A percentile compares a stretch with the other conserved stretches of the same genome.
Evolutionary conservation across 2,329 filamentous ascomycete genomes (phyloP).

Genomic region (Myotisia sp.): DNA sequence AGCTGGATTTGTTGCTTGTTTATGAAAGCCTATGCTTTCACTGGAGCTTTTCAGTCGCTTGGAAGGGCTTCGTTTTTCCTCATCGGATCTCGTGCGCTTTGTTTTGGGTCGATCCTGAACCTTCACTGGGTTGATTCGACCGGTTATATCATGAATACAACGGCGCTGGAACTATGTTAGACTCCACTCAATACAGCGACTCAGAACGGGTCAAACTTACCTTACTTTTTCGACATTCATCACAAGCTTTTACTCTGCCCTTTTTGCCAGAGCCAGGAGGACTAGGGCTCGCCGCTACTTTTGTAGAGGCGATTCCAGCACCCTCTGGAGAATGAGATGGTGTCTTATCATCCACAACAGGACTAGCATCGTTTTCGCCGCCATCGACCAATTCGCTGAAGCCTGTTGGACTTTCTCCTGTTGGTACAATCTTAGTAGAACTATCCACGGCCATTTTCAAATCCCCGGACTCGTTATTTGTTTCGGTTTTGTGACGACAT

Average conservation of each 20-base stretch:
- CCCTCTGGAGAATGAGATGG: neutral
- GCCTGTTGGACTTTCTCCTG: too few species aligned
- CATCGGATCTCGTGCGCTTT: slow-evolving; percentile 37
- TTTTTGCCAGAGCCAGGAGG: slow-evolving; percentile 36
- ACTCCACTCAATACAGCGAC: neutral
- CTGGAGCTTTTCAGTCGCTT: slow-evolving; percentile 20
- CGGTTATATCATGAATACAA: slow-evolving; percentile 52
- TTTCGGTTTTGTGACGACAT: slow-evolving; percentile 49
- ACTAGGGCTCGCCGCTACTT: slow-evolving; percentile 22
- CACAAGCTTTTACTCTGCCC: slow-evolving; percentile 49
- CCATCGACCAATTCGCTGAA: too few species aligned
- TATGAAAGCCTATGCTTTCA: slow-evolving; percentile 18
- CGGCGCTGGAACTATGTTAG: slow-evolving; percentile 38
- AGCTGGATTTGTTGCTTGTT: slow-evolving; percentile 10
- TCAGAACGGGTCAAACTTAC: slow-evolving; percentile 27
- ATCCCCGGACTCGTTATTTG: slow-evolving; percentile 18
- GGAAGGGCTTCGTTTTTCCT: slow-evolving; percentile 19
- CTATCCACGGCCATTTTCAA: too few species aligned
- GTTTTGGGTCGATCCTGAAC: slow-evolving; percentile 47
- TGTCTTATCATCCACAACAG: neutral
- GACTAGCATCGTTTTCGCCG: neutral
- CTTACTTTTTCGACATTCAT: slow-evolving; percentile 54
- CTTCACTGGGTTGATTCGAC: slow-evolving; percentile 50
- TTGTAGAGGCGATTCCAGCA: slow-evolving; percentile 10
- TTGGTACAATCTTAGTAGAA: too few species aligned